These are phyloP conservation scores for Arabis hirsuta DNA, from an alignment of 345 rosid species.

Conservation along the genomic window DNA sequence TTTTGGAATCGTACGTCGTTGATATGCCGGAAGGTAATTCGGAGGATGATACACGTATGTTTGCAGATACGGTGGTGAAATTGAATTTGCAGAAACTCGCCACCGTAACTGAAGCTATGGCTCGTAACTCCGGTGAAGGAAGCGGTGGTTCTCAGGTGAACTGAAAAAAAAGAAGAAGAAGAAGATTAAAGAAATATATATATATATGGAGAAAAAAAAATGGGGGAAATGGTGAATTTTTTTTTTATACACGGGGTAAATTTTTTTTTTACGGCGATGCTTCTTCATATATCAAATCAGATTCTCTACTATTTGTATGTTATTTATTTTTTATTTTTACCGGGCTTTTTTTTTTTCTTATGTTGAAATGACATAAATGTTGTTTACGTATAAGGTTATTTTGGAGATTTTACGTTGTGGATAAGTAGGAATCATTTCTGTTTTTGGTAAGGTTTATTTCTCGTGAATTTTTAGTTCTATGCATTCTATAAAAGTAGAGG, in stretches of 20 bases:
- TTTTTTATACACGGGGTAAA: background rate
- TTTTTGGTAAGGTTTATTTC: slow-evolving; percentile 21
- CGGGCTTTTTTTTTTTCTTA: background rate
- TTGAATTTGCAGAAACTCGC: slow-evolving; percentile 86
- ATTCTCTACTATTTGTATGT: background rate
- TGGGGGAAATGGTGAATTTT: background rate
- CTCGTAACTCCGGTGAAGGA: slow-evolving; percentile 49
- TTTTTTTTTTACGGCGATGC: slow-evolving; percentile 13
- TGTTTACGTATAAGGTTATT: slow-evolving; percentile 13
- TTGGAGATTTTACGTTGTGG: slow-evolving; percentile 1
- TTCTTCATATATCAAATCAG: background rate
- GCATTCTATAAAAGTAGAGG: background rate
- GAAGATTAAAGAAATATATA: background rate
- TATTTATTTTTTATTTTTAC: slow-evolving; percentile 23
- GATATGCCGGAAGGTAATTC: slow-evolving; percentile 94
- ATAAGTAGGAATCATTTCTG: slow-evolving; percentile 29
- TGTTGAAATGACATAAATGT: background rate
- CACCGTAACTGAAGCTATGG: slow-evolving; percentile 63
- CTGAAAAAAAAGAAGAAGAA: background rate
- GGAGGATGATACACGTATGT: slow-evolving; percentile 86
- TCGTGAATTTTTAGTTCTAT: background rate
- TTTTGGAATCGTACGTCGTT: slow-evolving; percentile 83
- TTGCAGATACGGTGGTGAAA: slow-evolving; percentile 85
- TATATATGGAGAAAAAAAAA: background rate
- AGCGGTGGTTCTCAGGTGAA: slow-evolving; percentile 46